Base-by-base conservation (phyloP, 1,284 basidiomycete species). In the Ganoderma meredithae region DNA sequence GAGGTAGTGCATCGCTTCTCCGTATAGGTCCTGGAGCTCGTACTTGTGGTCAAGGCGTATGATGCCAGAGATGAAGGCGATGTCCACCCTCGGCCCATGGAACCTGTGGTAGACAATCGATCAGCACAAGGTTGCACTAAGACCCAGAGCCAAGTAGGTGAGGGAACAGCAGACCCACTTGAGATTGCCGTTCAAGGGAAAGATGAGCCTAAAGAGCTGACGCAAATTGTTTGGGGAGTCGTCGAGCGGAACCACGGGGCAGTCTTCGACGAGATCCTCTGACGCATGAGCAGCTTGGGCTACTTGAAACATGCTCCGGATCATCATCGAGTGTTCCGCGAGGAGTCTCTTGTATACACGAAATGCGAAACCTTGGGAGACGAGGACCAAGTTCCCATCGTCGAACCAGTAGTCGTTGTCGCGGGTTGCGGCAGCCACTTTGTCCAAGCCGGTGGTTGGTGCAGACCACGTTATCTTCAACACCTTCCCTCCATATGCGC, bases 331-430 rank as follows among this genome's bases (percentile, higher is more conserved):
- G 47, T 73, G 69, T 17, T 67, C 66, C 1, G 69, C 67, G 17
- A 76, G 68, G 1, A 73, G 31, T 25, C 75, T 67, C 17, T 63
- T 65, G 63, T 71, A 71, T 3, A 76, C 69, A 1, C 66, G 62
- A 55, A 76, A 76, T 0, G 59, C 62, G 43, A 66, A 63, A 0
- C 31, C 62, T 40, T 61, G 65, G 8, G 75, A 62, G 13, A 69
- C 40, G 3, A 76, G 65, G 12, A 76, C 62, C 31, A 76, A 62
- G 53, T 70, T 76, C 1, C 75, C 75, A 56, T 76, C 75, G 13
- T 71, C 65, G 25, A 65, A 67, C 70, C 74, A 75, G 43, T 64
- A 62, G 3, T 71, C 65, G 5, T 1, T 43, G 10, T 71, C 70
- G 49, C 67, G 59, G n/a, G n/a, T 52, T 22, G 61, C 33, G 0